Evolutionary conservation across 169 alveolate species (phyloP).

Genomic region (Cryptosporidium meleagridis): DNA sequence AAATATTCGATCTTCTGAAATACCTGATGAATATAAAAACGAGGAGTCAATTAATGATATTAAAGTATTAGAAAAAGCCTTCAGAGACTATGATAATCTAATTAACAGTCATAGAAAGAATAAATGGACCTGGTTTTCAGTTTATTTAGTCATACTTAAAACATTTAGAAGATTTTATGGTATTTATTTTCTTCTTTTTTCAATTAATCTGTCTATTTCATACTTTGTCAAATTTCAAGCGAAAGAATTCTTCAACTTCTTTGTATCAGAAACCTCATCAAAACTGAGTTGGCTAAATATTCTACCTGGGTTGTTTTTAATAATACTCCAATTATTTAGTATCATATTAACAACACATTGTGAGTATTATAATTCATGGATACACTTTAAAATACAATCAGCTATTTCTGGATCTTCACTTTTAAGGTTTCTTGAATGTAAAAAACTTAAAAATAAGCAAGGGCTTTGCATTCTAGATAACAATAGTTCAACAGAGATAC

Average conservation of each 20-base stretch:
- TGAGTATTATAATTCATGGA: conserved; percentile 47
- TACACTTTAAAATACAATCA: conserved; percentile 47
- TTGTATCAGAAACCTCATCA: background rate
- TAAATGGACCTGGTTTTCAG: conserved; percentile 18
- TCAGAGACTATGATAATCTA: conserved; percentile 3
- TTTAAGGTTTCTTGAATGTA: conserved; percentile 40
- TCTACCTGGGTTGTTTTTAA: conserved; percentile 10
- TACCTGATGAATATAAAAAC: conserved; percentile 13
- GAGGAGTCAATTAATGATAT: conserved; percentile 1
- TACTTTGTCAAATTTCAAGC: background rate
- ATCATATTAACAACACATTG: conserved; percentile 62
- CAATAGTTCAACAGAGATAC: conserved; percentile 13
- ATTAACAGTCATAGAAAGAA: background rate
- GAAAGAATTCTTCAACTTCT: conserved; percentile 23
- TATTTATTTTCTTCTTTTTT: conserved; percentile 13
- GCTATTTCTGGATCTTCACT: conserved; percentile 72
- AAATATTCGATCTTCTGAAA: conserved; percentile 12
- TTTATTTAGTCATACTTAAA: conserved; percentile 1
- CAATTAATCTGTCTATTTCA: conserved; percentile 1
- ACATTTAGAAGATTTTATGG: conserved; percentile 27
- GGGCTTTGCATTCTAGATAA: background rate
- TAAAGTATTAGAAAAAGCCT: background rate
- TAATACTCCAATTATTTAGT: conserved; percentile 13
- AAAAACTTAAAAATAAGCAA: conserved; percentile 33
- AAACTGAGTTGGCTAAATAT: background rate